Conservation (phyloP, 2,329 filamentous ascomycete species). For the Verticillium isaacii region DNA sequence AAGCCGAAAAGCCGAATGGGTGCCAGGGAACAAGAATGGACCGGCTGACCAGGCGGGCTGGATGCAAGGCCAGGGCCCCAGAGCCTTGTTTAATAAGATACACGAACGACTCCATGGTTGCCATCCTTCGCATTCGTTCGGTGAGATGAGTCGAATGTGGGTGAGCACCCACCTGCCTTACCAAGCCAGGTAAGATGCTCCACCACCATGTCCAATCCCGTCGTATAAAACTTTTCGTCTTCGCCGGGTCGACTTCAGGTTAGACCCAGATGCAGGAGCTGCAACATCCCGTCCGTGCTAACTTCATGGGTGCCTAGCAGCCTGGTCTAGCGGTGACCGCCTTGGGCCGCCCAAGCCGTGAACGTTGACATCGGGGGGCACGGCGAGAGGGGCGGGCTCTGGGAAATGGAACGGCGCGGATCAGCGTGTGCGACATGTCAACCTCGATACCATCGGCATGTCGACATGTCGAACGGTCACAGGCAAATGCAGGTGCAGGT, state of each 20-base stretch:
- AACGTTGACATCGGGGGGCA: too few relatives aligned
- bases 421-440: too few relatives aligned
- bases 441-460: too few relatives aligned
- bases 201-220: neutral
- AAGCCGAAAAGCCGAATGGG: too few relatives aligned
- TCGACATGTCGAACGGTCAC: too few relatives aligned
- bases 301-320: neutral
- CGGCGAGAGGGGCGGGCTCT: too few relatives aligned
- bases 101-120: neutral
- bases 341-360: neutral
- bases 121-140: neutral
- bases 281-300: neutral
- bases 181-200: neutral
- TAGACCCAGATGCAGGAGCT: neutral
- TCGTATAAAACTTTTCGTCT: neutral
- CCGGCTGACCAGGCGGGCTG: neutral
- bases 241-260: neutral
- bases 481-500: too few relatives aligned
- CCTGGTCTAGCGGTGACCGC: neutral
- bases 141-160: neutral
- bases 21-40: too few relatives aligned
- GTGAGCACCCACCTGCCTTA: neutral
- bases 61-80: neutral
- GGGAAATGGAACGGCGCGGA: too few relatives aligned
- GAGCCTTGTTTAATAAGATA: neutral